Evolutionary conservation across 163 green algal genomes (phyloP), one percentile per base, ranked within the genome.

Genomic region (Scenedesmus sp.): DNA sequence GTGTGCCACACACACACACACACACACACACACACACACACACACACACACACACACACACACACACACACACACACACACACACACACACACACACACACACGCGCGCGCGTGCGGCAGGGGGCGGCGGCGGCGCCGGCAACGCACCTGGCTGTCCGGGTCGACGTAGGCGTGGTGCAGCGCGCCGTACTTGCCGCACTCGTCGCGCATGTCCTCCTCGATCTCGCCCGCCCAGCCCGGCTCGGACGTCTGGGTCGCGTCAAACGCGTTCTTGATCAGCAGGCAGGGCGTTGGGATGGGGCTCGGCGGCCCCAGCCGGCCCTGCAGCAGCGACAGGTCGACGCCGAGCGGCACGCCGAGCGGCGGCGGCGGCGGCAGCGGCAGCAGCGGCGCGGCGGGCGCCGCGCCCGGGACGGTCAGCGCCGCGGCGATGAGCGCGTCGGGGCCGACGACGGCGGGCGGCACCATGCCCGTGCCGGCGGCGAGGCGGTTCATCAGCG

Each of bases 201-300:
- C 96, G 6, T 96, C 91, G 65, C 84, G 84, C 45, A 98, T 93
- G 65, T 99, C 96, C 34, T 92, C 86, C 6, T 75, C 86, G 50
- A 99, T 97, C 56, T 99, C 96, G n/a, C 91, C 64, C 10, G 92
- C 87, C 97, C 97, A 99, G 50, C 92, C 89, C 1, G 85, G 80
- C 62, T 95, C 92, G 1, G 85, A 93, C 87, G 98, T 88, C 80
- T 93, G 79, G 29, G 60, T 69, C 2, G 95, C 90, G 80, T 96
- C 86, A 79, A 98, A 99, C 91, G 98, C 96, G 88, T 98, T 98
- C 83, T 98, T 98, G 51, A 99, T 86, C 75, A 99, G 86, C 39
- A 99, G 57, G 81, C 92, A 98, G 48, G 87, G 89, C 31, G 96
- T 98, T 22, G 96, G 93, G 60, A 98, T 96, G 22, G 96, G 96